Evolutionary conservation across 2,329 filamentous ascomycete species (phyloP).

Genomic region (Cladophialophora immunda): DNA sequence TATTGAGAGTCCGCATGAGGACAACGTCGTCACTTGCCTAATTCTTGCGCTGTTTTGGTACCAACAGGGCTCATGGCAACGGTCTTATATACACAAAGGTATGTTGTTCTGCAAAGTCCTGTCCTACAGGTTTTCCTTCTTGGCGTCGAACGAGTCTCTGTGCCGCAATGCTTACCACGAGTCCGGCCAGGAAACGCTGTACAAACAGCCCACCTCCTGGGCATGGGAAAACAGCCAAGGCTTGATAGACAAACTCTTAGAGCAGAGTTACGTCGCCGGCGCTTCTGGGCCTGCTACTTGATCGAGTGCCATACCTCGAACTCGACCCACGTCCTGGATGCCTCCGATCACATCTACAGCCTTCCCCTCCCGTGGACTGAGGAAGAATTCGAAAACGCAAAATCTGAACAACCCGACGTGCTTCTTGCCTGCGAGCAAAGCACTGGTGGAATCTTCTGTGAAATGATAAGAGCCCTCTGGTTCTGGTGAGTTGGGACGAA

Average conservation of each 20-base stretch:
- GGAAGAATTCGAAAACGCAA: constrained; percentile 11
- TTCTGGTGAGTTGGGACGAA: constrained; percentile 9
- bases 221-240: too few species aligned
- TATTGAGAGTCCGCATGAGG: constrained; percentile 9
- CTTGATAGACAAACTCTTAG: neutral
- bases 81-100: constrained; percentile 1
- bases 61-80: neutral
- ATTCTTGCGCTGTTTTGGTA: constrained; percentile 16
- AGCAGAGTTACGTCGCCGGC: constrained; percentile 17
- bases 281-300: constrained; percentile 22
- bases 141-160: constrained; percentile 1
- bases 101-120: too few species aligned
- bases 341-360: neutral
- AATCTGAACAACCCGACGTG: neutral
- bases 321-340: neutral
- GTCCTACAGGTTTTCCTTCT: neutral
- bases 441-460: constrained; percentile 17
- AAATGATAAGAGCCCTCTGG: constrained; percentile 14
- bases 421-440: constrained; percentile 2
- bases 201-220: neutral
- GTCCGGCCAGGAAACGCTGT: neutral
- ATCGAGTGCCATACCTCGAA: constrained; percentile 16
- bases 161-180: constrained; percentile 5
- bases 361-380: constrained; percentile 17
- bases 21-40: constrained; percentile 17